Percentiles rank a stretch among this genome's conserved stretches.
Conservation (phyloP, 768 basidiomycete genomes). For the Coprinellus micaceus region DNA sequence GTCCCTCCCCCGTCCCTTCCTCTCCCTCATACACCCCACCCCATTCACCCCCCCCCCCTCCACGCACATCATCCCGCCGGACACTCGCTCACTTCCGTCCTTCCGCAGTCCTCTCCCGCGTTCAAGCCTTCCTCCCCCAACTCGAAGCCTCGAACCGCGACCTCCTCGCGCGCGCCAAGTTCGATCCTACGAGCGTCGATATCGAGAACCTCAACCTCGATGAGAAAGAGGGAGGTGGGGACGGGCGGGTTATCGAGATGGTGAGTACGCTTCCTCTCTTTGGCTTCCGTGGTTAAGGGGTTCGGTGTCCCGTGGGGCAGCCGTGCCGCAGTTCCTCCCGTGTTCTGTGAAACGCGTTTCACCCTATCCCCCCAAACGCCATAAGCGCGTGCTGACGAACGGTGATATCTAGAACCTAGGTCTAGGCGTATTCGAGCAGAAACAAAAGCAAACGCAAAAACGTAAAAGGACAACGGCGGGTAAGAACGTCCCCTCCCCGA, state of each 20-base stretch:
- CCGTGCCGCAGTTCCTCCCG: no score
- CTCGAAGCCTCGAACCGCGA: constrained; percentile 61
- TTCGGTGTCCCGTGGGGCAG: no score
- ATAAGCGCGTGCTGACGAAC: no score
- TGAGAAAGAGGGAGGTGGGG: constrained; percentile 38
- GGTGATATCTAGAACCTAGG: constrained; percentile 76
- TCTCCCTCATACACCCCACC: no score
- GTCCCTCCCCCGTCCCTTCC: no score
- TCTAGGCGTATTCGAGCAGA: constrained; percentile 56
- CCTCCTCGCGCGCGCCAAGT: constrained; percentile 41
- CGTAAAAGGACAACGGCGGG: neutral
- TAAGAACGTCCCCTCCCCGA: no score
- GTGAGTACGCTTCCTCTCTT: constrained; percentile 31
- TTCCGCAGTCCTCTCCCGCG: constrained; percentile 65
- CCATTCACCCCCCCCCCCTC: no score
- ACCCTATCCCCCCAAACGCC: no score
- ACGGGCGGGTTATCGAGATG: constrained; percentile 78
- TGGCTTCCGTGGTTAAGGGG: no score
- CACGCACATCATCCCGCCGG: no score
- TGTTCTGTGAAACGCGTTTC: no score
- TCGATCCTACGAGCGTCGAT: constrained; percentile 58
- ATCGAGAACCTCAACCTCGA: constrained; percentile 59
- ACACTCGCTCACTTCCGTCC: no score
- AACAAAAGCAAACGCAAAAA: constrained; percentile 25
- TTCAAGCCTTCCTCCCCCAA: constrained; percentile 65